Conservation (phyloP, 2,329 filamentous ascomycete species). For the Aspergillus alliaceus region DNA sequence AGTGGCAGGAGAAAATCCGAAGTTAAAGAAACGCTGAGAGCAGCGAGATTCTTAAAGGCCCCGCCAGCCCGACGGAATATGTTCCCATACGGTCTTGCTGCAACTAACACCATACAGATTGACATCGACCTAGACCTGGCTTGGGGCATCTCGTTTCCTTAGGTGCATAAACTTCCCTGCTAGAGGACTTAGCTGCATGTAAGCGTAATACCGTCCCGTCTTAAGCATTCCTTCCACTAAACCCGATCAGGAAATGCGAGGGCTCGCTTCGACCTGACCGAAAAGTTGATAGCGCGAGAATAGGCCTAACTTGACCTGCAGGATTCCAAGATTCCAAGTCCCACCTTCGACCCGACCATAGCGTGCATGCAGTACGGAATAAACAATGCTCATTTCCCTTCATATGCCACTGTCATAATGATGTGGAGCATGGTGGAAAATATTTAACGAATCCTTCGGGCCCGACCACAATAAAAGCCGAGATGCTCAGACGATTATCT, state of each 20-base stretch:
- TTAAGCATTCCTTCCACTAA: neutral
- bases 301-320: no score
- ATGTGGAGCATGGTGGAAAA: neutral
- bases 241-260: neutral
- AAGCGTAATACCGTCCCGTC: slow-evolving; percentile 2
- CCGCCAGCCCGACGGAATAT: neutral
- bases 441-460: neutral
- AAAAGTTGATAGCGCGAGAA: neutral
- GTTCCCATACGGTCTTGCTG: neutral
- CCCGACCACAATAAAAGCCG: neutral
- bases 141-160: neutral
- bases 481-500: neutral
- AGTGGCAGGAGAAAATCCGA: neutral
- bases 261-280: slow-evolving; percentile 10
- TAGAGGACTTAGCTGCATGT: slow-evolving; percentile 2
- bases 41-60: neutral
- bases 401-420: neutral
- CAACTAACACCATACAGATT: neutral
- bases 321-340: no score
- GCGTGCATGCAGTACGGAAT: neutral
- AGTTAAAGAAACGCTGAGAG: neutral
- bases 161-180: neutral
- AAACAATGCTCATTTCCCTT: neutral
- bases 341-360: neutral
- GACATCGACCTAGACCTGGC: neutral